Conservation (phyloP, 495 filamentous ascomycete species). For the Zalerion maritima region DNA sequence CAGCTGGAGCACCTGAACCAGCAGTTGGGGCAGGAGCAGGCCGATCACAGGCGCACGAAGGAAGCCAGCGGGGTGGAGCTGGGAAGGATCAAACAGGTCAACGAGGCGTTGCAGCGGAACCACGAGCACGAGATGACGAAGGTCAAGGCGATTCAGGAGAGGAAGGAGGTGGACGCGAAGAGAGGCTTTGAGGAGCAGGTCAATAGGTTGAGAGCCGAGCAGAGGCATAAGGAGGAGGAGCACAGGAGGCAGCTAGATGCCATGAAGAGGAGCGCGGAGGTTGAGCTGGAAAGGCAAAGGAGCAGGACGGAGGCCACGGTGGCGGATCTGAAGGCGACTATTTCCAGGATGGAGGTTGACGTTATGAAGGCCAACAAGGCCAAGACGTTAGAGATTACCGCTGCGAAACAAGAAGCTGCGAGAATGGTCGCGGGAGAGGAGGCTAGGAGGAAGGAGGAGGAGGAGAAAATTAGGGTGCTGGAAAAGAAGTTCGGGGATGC, state of each 20-base stretch:
- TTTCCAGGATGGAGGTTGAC: slow-evolving; percentile 42
- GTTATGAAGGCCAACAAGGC: slow-evolving; percentile 45
- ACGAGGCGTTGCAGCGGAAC: slow-evolving; percentile 53
- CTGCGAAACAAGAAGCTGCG: slow-evolving; percentile 13
- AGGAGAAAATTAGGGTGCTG: slow-evolving; percentile 14
- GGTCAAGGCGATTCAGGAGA: slow-evolving; percentile 11
- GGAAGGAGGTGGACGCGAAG: slow-evolving; percentile 22
- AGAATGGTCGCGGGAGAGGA: slow-evolving; percentile 9
- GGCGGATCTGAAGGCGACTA: slow-evolving; percentile 44
- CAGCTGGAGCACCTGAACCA: slow-evolving; percentile 51
- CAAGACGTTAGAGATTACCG: slow-evolving; percentile 42
- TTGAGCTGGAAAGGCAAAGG: slow-evolving; percentile 23
- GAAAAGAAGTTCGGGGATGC: slow-evolving; percentile 5
- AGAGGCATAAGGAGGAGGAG: slow-evolving; percentile 6
- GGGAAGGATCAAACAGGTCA: slow-evolving; percentile 49
- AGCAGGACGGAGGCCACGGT: slow-evolving; percentile 41
- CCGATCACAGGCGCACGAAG: slow-evolving; percentile 57
- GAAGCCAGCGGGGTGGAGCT: slow-evolving; percentile 53
- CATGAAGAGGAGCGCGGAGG: slow-evolving; percentile 22
- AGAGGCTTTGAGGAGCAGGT: slow-evolving; percentile 34
- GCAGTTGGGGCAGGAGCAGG: slow-evolving; percentile 62
- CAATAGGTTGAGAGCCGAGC: slow-evolving; percentile 30
- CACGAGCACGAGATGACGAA: slow-evolving; percentile 38
- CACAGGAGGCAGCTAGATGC: slow-evolving; percentile 14
- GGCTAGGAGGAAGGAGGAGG: slow-evolving; percentile 9